phyloP scores from a whole-genome alignment of 306 rosid species.

The Cajanus cajan region DNA sequence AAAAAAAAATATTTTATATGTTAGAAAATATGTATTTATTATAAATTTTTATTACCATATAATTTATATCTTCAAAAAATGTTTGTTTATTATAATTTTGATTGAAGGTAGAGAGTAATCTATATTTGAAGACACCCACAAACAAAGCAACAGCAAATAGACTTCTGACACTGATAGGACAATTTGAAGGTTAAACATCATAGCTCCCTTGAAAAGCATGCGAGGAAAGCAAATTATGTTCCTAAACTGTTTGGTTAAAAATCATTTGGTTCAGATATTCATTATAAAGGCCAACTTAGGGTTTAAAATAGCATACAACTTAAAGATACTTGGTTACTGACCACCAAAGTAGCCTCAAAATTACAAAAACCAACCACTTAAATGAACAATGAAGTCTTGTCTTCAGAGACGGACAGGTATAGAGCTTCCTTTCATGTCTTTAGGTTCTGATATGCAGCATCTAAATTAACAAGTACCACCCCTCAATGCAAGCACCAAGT shows the following conservation, averaged over 20 bases:
- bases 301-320: constrained; percentile 30
- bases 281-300: constrained; percentile 11
- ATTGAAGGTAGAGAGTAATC: too few relatives aligned
- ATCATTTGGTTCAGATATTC: constrained; percentile 6
- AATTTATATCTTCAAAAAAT: too few relatives aligned
- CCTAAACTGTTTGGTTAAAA: neutral
- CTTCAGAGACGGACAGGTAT: constrained; percentile 20
- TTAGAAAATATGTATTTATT: too few relatives aligned
- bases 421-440: constrained; percentile 31
- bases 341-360: constrained; percentile 21
- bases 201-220: neutral
- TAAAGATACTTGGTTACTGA: neutral
- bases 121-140: neutral
- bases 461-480: constrained; percentile 55
- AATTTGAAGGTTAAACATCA: neutral
- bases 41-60: too few relatives aligned
- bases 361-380: constrained; percentile 17
- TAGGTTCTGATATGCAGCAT: constrained; percentile 35
- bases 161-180: neutral
- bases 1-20: too few relatives aligned
- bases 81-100: too few relatives aligned
- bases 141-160: neutral
- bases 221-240: neutral
- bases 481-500: constrained; percentile 89
- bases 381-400: constrained; percentile 24